A percentile compares a stretch with the other conserved stretches of the same genome.
Evolutionary conservation across 2,329 filamentous ascomycete species (phyloP).

Genomic region (Drechslerella stenobrocha): DNA sequence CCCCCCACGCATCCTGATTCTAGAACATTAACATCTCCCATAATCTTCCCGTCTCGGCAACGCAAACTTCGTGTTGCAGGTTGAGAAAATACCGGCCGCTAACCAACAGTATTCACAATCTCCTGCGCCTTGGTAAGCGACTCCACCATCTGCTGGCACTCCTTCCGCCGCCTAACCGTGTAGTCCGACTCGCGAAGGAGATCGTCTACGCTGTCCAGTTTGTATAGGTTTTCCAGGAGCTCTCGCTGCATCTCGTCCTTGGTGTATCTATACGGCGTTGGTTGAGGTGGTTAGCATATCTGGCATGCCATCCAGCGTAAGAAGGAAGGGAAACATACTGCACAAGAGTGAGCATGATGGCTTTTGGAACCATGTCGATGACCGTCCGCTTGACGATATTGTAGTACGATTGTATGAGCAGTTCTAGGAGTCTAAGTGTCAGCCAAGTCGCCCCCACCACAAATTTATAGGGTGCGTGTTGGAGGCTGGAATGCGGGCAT

Average conservation of each 20-base stretch:
- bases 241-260: constrained; percentile 99
- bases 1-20: neutral
- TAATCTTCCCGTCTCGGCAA: neutral
- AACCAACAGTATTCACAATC: constrained; percentile 71
- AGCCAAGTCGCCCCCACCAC: neutral
- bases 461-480: no score
- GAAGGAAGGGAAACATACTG: constrained; percentile 66
- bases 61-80: neutral
- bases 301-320: no score
- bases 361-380: constrained; percentile 99
- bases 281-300: no score
- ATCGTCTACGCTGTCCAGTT: constrained; percentile 84
- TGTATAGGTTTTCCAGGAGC: constrained; percentile 96
- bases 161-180: constrained; percentile 89
- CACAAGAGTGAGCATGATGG: constrained; percentile 96
- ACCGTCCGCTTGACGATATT: constrained; percentile 98
- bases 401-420: constrained; percentile 94
- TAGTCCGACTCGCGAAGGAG: constrained; percentile 98
- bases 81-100: constrained; percentile 14
- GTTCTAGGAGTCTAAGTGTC: constrained; percentile 63
- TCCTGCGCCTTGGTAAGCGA: constrained; percentile 85
- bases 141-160: constrained; percentile 99
- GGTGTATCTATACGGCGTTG: constrained; percentile 68
- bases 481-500: constrained; percentile 57
- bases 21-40: neutral